Evolutionary conservation across 495 filamentous ascomycete species (phyloP).

Genomic region (Hypoxylon fragiforme): DNA sequence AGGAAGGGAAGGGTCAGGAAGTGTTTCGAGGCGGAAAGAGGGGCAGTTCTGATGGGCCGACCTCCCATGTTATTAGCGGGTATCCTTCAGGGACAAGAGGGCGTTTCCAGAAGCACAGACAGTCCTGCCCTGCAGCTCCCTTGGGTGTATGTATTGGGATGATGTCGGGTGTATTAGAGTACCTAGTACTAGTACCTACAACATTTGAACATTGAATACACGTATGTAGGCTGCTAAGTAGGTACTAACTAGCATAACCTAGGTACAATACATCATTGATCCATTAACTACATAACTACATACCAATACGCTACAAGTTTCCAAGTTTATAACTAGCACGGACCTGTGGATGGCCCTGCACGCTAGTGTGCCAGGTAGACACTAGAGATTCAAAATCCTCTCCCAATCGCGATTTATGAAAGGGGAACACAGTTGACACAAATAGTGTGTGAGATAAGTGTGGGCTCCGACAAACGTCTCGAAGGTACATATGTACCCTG

Average conservation of each 20-base stretch:
- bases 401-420: constrained; percentile 28
- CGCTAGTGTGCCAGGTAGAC: constrained; percentile 32
- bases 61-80: constrained; percentile 27
- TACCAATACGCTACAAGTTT: constrained; percentile 22
- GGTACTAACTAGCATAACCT: too few species aligned
- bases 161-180: too few species aligned
- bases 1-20: constrained; percentile 30
- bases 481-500: too few species aligned
- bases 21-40: constrained; percentile 37
- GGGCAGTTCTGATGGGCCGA: constrained; percentile 36
- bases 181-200: constrained; percentile 30
- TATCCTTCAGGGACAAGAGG: constrained; percentile 23
- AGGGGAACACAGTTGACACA: constrained; percentile 33
- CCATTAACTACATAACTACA: too few species aligned
- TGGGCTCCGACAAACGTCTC: too few species aligned
- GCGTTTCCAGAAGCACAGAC: constrained; percentile 2
- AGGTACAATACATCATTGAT: too few species aligned
- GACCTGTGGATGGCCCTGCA: constrained; percentile 16
- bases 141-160: too few species aligned
- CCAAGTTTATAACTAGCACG: constrained; percentile 5
- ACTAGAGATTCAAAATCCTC: constrained; percentile 34
- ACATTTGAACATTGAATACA: too few species aligned
- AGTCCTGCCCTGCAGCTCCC: not conserved
- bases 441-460: constrained; percentile 35
- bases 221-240: too few species aligned